These are phyloP conservation scores for Pythium pyrilobum DNA, from an alignment of 352 stramenopile genomes.

Conservation along the genomic window DNA sequence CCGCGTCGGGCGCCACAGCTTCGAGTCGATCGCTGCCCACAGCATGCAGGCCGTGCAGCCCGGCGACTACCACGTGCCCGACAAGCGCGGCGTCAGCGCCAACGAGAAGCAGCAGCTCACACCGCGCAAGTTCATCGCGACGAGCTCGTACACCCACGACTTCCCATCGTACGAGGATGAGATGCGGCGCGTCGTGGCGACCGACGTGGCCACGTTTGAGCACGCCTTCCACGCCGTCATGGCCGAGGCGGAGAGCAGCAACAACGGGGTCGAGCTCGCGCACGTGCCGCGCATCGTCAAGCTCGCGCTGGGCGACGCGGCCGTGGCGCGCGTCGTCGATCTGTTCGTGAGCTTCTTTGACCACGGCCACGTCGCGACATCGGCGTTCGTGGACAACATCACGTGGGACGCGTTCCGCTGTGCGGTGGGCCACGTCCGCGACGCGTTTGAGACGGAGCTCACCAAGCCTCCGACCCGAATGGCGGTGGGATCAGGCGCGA, in stretches of 20 bases:
- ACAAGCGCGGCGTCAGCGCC: conserved; percentile 48
- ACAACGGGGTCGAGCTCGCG: conserved; percentile 43
- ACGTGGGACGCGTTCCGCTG: conserved; percentile 43
- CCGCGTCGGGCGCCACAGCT: conserved; percentile 41
- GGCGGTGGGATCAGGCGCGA: too few relatives aligned
- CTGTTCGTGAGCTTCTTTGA: conserved; percentile 48
- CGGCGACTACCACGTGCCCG: conserved; percentile 55
- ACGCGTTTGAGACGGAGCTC: conserved; percentile 36
- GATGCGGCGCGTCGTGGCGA: conserved; percentile 28
- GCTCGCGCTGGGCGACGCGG: conserved; percentile 29
- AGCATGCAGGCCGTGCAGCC: conserved; percentile 38
- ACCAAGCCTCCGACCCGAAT: conserved; percentile 5
- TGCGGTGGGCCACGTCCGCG: conserved; percentile 34
- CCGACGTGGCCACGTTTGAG: conserved; percentile 34
- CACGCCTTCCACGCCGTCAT: conserved; percentile 36
- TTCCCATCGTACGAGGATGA: conserved; percentile 53
- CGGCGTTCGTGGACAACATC: conserved; percentile 34
- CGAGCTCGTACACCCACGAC: conserved; percentile 59
- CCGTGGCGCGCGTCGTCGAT: conserved; percentile 26
- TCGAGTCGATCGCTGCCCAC: conserved; percentile 48
- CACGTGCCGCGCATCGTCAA: conserved; percentile 46
- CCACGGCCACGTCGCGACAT: conserved; percentile 22
- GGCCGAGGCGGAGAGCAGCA: conserved; percentile 17
- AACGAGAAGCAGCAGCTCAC: conserved; percentile 29
- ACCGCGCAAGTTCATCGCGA: conserved; percentile 52